Conservation (phyloP, 192 early-diverging fungal genomes). For the Umbelopsis vinacea region DNA sequence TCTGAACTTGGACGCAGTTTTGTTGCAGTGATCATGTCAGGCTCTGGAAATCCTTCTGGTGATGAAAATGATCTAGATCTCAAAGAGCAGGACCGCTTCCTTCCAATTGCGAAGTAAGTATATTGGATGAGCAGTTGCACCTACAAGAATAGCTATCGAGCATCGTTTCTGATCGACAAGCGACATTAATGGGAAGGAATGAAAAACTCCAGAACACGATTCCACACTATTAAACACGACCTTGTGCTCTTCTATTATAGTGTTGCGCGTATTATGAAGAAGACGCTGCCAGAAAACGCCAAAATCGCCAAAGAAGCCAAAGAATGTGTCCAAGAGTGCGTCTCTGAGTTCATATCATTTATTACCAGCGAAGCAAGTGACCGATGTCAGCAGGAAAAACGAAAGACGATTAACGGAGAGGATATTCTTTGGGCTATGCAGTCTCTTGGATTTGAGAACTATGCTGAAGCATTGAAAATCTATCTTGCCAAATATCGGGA, state of each 20-base stretch:
- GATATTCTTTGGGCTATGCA: constrained; percentile 99
- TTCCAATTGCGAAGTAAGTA: constrained; percentile 86
- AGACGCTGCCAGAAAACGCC: constrained; percentile 93
- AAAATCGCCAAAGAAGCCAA: constrained; percentile 99
- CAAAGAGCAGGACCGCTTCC: constrained; percentile 93
- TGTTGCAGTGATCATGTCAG: constrained; percentile 41
- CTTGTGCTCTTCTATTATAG: constrained; percentile 39
- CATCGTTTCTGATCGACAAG: background rate
- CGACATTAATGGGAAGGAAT: background rate
- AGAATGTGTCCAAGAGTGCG: constrained; percentile 95
- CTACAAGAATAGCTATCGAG: background rate
- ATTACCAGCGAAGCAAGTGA: constrained; percentile 98
- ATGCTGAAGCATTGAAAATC: constrained; percentile 86
- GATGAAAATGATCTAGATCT: constrained; percentile 74
- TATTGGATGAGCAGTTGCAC: background rate
- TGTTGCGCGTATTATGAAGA: constrained; percentile 98
- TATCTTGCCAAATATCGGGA: constrained; percentile 92
- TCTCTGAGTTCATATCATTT: constrained; percentile 98
- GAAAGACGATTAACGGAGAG: constrained; percentile 98
- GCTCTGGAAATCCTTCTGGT: constrained; percentile 52
- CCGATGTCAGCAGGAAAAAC: constrained; percentile 90
- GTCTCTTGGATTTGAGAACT: constrained; percentile 97
- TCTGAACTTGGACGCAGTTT: background rate
- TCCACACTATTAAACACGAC: background rate
- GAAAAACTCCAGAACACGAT: too few species aligned